Evolutionary conservation across 441 rosid genomes (phyloP), one percentile per base, ranked within the genome.

Genomic region (Capsella rubella): DNA sequence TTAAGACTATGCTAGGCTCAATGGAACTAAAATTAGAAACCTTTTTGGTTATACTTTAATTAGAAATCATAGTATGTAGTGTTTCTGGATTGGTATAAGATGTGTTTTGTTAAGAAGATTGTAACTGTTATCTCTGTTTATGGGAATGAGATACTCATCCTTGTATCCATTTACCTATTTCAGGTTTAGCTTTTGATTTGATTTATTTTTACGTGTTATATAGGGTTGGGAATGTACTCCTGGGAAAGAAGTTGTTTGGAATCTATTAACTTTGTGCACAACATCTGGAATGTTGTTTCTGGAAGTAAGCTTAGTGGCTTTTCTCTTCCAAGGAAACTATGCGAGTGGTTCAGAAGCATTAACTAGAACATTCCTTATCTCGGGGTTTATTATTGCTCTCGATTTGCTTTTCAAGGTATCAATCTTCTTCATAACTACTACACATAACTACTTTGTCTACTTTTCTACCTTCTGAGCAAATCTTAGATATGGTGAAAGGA

Each of bases 271-370:
- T 52, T 74, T 90, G 75, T 84, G 88, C 64, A 88, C 99, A 71
- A 87, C 89, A 43, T 88, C 96, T 32, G 99, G 98, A 77, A 92
- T 92, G 97, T 73, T 95, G 75, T 92, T 92, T 77, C 35, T 95
- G 76, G 99, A 95, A 90, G 88, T 92, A 68, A 95, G 99, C 85
- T 85, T 92, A 92, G 84, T 95, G 80, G 97, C 99, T 49, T 90
- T 95, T 84, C 75, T 95, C 64, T 82, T 88, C 73, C 96, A 92
- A 82, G 97, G 99, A 61, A 92, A 90, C 84, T 84, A 89, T 71
- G 89, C 90, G 8, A 89, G 90, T 29, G 96, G 99, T 3, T 78
- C 87, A 70, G 86, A 89, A 67, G 94, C 97, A 28, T 79, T 95
- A 28, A 84, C 94, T 15, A 82, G 93, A 39, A 88, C 97, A 1